phyloP scores from a whole-genome alignment of 495 filamentous ascomycete species.

The Daldinia caldariorum region DNA sequence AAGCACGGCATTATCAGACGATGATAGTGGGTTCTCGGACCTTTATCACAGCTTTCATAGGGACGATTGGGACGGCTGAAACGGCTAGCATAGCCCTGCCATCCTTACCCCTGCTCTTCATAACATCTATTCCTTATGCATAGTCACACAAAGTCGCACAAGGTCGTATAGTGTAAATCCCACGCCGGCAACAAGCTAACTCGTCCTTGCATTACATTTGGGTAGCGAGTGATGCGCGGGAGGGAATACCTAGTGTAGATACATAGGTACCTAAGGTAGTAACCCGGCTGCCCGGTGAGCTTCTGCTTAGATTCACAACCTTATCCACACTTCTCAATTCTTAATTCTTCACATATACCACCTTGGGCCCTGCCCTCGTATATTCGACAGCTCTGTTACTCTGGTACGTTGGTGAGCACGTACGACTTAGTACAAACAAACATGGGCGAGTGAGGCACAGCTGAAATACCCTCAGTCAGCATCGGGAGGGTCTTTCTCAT shows the following conservation, averaged over 20 bases:
- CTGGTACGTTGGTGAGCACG: background rate
- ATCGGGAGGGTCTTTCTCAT: background rate
- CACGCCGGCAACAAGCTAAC: slow-evolving; percentile 32
- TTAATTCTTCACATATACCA: slow-evolving; percentile 8
- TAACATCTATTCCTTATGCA: slow-evolving; percentile 14
- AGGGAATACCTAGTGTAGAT: background rate
- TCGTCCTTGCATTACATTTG: slow-evolving; percentile 9
- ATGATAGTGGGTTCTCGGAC: slow-evolving; percentile 27
- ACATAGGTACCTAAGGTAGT: background rate
- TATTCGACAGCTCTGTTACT: background rate
- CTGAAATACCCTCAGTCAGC: background rate
- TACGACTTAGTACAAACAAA: background rate
- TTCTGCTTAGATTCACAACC: background rate
- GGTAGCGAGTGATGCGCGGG: slow-evolving; percentile 27
- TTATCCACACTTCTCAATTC: background rate
- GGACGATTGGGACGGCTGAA: slow-evolving; percentile 38
- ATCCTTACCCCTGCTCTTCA: slow-evolving; percentile 4
- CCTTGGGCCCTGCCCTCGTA: background rate
- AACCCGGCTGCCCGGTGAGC: slow-evolving; percentile 4
- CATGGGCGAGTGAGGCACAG: slow-evolving; percentile 3
- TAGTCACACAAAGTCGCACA: slow-evolving; percentile 2
- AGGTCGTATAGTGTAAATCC: slow-evolving; percentile 19
- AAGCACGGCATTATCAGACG: slow-evolving; percentile 28
- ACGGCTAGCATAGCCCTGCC: slow-evolving; percentile 35
- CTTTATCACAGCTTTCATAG: slow-evolving; percentile 28